Evolutionary conservation across 108 stramenopile genomes (phyloP).

Genomic region (Conticribra guillardii): DNA sequence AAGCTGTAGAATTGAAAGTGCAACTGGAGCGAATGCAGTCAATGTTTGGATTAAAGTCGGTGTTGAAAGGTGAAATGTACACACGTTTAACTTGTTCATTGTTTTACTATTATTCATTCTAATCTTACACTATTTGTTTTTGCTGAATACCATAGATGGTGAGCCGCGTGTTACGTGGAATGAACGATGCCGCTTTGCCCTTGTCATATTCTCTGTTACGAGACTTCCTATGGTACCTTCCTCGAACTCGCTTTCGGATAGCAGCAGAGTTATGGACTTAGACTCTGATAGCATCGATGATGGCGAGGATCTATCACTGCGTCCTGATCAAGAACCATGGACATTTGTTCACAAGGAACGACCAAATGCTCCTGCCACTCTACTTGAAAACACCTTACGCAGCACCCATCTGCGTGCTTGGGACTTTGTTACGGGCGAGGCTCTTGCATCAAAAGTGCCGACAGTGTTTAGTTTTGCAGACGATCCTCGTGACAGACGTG

Average conservation of each 20-base stretch:
- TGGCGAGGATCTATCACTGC: slow-evolving; percentile 21
- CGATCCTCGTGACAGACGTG: slow-evolving; percentile 66
- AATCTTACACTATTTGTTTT: not conserved
- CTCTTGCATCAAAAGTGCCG: slow-evolving; percentile 63
- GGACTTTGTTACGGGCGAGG: slow-evolving; percentile 78
- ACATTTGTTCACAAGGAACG: slow-evolving; percentile 72
- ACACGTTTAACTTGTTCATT: not conserved
- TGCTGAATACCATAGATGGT: too few relatives aligned
- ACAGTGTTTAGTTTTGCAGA: slow-evolving; percentile 70
- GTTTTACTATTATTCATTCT: not conserved
- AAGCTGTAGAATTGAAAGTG: slow-evolving; percentile 66
- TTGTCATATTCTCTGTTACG: slow-evolving; percentile 73
- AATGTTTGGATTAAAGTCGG: slow-evolving; percentile 65
- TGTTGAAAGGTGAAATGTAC: slow-evolving; percentile 28
- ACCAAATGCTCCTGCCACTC: slow-evolving; percentile 68
- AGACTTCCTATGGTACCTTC: slow-evolving; percentile 21
- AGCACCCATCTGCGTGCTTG: slow-evolving; percentile 72
- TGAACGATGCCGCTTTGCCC: slow-evolving; percentile 65
- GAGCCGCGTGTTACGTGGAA: slow-evolving; percentile 62
- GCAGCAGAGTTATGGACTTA: slow-evolving; percentile 10
- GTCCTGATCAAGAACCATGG: slow-evolving; percentile 62
- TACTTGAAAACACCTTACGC: slow-evolving; percentile 63
- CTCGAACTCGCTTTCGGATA: slow-evolving; percentile 5
- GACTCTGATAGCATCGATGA: slow-evolving; percentile 22
- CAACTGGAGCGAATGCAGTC: slow-evolving; percentile 65